Evolutionary conservation across 2,329 filamentous ascomycete species (phyloP), one percentile per base, ranked within the genome.

Genomic region (Helotiales sp.): DNA sequence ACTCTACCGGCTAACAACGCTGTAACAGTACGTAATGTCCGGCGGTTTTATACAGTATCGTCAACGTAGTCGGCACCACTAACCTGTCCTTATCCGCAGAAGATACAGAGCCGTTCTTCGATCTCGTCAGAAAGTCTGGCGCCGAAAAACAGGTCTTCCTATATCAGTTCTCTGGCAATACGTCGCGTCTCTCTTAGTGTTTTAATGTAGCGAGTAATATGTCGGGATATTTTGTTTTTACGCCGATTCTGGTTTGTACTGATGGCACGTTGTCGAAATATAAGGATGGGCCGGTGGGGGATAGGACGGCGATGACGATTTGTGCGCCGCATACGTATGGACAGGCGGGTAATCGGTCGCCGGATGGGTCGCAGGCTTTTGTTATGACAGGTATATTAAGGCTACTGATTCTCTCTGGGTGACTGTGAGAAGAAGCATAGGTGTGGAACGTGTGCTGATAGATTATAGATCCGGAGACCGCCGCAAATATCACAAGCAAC

Each of bases 1-100:
- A 50, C 6, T 52, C 55, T 7, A 59, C 63, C 2, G 24, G 32
- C 24, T 43, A 66, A 17, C 7, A n/a, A 15, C 43, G 54, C 6
- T 66, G 64, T 26, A 61, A 61, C 26, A 61, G 45, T 22, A 62
- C 43, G 5, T 47, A 66, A 62, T 66, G 64, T 34, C 58, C 64
- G 3, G 47, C 34, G n/a, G 32, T 45, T 10, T 32, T 58, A 2
- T 61, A 34, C 22, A 49, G 64, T 6, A 57, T 40, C 13, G 64
- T 66, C 47, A 66, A 61, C 13, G 43, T 52, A 32, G 49, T 66
- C 47, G 64, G 64, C n/a, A 61, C 37, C 24, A 66, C 59, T 34
- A 66, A 66, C 55, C 47, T 66, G 20, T 66, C 64, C n/a, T 49
- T 66, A 22, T 45, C 30, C 52, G 37, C 47, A 17, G 49, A 62